A percentile compares a stretch with the other conserved stretches of the same genome.
Conservation (phyloP, 768 basidiomycete species). For the Podaxis sp. region DNA sequence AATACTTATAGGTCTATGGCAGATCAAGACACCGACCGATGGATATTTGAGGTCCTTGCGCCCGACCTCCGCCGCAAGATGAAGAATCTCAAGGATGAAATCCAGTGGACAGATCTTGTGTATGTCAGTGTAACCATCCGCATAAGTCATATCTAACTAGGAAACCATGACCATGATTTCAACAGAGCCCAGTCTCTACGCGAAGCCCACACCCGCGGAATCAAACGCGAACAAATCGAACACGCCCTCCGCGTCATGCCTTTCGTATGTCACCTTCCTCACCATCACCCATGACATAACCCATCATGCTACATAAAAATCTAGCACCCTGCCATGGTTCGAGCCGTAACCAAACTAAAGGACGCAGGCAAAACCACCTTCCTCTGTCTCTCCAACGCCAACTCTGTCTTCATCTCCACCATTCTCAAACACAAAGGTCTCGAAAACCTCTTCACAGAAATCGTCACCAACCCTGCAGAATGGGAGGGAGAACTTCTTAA, state of each 20-base stretch:
- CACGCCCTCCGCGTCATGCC: slow-evolving; percentile 77
- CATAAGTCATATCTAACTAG: not conserved
- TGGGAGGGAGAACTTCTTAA: slow-evolving; percentile 75
- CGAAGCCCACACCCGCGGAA: slow-evolving; percentile 67
- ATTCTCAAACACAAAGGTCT: slow-evolving; percentile 85
- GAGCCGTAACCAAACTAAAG: slow-evolving; percentile 80
- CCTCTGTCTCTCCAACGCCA: slow-evolving; percentile 92
- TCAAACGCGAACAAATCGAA: slow-evolving; percentile 72
- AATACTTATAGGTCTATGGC: slow-evolving; percentile 63
- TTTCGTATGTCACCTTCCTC: slow-evolving; percentile 51
- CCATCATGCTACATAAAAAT: not conserved
- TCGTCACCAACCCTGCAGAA: slow-evolving; percentile 89
- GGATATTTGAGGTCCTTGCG: slow-evolving; percentile 84
- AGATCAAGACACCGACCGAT: slow-evolving; percentile 97
- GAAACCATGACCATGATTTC: slow-evolving; percentile 5
- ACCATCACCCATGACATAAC: not conserved
- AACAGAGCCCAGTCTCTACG: slow-evolving; percentile 62
- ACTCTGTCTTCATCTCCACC: slow-evolving; percentile 85
- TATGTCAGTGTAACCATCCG: slow-evolving; percentile 30
- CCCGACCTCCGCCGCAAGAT: slow-evolving; percentile 82
- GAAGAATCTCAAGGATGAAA: slow-evolving; percentile 53
- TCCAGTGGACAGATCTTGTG: slow-evolving; percentile 96
- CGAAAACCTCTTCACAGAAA: slow-evolving; percentile 66
- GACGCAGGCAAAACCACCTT: slow-evolving; percentile 65
- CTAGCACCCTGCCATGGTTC: slow-evolving; percentile 96